Percentiles rank a stretch among this genome's conserved stretches.
Evolutionary conservation across 192 early-diverging fungal genomes (phyloP).

Genomic region (Oehlia diaphana): DNA sequence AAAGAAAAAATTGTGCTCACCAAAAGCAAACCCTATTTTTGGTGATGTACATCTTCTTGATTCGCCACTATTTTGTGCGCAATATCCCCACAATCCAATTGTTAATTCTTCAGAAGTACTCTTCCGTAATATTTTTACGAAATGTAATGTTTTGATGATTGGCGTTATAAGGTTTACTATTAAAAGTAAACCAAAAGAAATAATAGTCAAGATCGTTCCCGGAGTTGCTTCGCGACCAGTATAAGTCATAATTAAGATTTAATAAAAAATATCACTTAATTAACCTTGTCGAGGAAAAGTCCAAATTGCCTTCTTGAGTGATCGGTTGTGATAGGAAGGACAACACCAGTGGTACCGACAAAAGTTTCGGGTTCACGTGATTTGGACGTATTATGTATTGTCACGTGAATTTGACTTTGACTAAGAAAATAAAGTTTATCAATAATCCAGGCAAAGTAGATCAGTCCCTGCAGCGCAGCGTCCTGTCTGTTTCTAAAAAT

Average conservation of each 20-base stretch:
- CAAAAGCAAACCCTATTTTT: background rate
- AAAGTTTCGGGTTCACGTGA: no score
- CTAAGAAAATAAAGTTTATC: no score
- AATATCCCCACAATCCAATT: constrained; percentile 10
- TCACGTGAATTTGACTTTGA: no score
- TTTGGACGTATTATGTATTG: no score
- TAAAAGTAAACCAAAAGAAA: background rate
- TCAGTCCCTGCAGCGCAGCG: no score
- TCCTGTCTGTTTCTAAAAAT: no score
- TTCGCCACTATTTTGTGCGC: background rate
- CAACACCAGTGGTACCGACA: background rate
- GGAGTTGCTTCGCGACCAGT: constrained; percentile 3
- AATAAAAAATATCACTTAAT: background rate
- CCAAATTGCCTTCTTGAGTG: background rate
- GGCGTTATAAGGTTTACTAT: background rate
- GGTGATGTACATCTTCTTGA: background rate
- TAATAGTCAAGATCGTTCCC: background rate
- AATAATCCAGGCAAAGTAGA: no score
- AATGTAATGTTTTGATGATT: background rate
- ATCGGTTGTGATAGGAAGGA: background rate
- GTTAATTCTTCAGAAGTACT: background rate
- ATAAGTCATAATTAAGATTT: background rate
- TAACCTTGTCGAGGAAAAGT: background rate
- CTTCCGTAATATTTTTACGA: background rate
- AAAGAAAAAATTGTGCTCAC: background rate